A percentile compares a stretch with the other conserved stretches of the same genome.
Conservation (phyloP, 345 rosid genomes). For the Linum lewisii region DNA sequence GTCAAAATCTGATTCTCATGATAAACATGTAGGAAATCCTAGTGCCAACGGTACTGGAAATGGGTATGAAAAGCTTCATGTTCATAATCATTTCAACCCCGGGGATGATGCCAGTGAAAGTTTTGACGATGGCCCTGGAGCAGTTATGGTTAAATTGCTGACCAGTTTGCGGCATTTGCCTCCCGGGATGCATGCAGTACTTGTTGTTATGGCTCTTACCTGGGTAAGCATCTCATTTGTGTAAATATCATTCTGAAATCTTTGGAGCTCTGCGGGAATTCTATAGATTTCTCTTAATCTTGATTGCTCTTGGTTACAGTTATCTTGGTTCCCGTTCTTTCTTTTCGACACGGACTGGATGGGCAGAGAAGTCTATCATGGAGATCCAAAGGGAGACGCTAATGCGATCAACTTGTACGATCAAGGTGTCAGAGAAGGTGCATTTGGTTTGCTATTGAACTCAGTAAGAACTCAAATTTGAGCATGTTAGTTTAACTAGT, state of each 20-base stretch:
- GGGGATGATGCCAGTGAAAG: conserved; percentile 36
- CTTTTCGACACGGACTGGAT: conserved; percentile 99
- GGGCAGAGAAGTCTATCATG: conserved; percentile 98
- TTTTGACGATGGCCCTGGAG: conserved; percentile 75
- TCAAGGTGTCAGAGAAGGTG: conserved; percentile 96
- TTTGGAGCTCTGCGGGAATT: not conserved
- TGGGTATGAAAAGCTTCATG: conserved; percentile 28
- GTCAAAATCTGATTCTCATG: conserved; percentile 34
- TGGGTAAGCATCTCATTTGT: conserved; percentile 55
- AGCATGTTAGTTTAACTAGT: conserved; percentile 9
- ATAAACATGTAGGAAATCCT: conserved; percentile 16
- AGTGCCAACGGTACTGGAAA: conserved; percentile 28
- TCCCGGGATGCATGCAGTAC: conserved; percentile 88
- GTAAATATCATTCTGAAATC: not conserved
- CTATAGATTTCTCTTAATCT: not conserved
- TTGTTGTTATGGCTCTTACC: conserved; percentile 86
- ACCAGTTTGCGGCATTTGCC: conserved; percentile 95
- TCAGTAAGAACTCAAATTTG: conserved; percentile 76
- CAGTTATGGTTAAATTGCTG: conserved; percentile 78
- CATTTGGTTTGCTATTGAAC: conserved; percentile 98
- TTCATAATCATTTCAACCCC: conserved; percentile 24
- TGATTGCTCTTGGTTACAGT: conserved; percentile 38
- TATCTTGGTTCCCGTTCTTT: conserved; percentile 98
- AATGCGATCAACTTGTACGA: conserved; percentile 49
- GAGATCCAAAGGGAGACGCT: conserved; percentile 63